Evolutionary conservation across 2,329 filamentous ascomycete genomes (phyloP).

Genomic region (Sclerotiophoma versabilis): DNA sequence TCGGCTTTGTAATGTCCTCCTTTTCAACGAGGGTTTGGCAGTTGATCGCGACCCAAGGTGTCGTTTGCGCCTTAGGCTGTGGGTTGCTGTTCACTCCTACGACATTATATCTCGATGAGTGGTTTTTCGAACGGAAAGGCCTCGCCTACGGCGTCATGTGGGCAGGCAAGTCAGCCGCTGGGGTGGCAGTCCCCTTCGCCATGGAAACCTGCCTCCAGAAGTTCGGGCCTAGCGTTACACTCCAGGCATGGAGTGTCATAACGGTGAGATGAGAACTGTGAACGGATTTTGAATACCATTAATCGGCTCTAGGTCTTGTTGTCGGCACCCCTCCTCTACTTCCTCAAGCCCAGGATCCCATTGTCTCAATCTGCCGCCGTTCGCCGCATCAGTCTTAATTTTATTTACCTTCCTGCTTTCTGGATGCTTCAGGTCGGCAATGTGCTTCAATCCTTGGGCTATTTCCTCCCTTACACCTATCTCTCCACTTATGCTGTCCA

Average conservation of each 20-base stretch:
- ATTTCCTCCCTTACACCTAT: constrained; percentile 50
- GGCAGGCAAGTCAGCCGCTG: constrained; percentile 50
- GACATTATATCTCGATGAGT: constrained; percentile 65
- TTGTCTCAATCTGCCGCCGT: constrained; percentile 33
- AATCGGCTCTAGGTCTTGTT: constrained; percentile 31
- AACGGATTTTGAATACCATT: not conserved
- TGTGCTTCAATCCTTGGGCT: constrained; percentile 47
- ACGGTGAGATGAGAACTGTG: constrained; percentile 9
- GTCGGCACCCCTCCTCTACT: constrained; percentile 43
- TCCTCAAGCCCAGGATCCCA: constrained; percentile 51
- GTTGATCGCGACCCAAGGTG: constrained; percentile 48
- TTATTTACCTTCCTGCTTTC: constrained; percentile 40
- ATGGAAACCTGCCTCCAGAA: constrained; percentile 49
- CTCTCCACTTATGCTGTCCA: constrained; percentile 47
- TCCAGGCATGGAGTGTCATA: constrained; percentile 48
- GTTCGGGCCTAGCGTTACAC: constrained; percentile 51
- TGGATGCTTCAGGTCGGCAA: constrained; percentile 47
- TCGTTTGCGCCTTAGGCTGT: constrained; percentile 52
- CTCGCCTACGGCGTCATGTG: constrained; percentile 69
- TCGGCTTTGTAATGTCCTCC: constrained; percentile 30
- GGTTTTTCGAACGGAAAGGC: constrained; percentile 65
- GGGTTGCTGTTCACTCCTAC: constrained; percentile 56
- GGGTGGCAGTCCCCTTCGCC: constrained; percentile 53
- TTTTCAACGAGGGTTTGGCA: constrained; percentile 38
- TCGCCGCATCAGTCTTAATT: constrained; percentile 41